These are phyloP conservation scores for Cyberlindnera japonica DNA, from an alignment of 805 yeast species.

Conservation along the genomic window DNA sequence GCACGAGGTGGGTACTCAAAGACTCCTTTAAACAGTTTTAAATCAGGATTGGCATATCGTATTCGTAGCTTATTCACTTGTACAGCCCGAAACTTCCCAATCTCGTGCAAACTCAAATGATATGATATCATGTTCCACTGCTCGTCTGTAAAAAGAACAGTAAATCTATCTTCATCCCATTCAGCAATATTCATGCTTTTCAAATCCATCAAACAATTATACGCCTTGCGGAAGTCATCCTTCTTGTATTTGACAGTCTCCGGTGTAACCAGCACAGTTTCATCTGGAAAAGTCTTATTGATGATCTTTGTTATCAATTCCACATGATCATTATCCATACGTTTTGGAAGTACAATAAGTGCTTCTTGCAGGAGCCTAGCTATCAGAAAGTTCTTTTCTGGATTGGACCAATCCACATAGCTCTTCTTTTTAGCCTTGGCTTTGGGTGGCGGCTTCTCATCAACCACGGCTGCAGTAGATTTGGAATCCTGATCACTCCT, in stretches of 20 bases:
- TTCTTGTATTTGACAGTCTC: conserved; percentile 10
- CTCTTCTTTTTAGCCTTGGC: conserved; percentile 2
- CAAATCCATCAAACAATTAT: conserved; percentile 9
- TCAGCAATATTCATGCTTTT: conserved; percentile 8
- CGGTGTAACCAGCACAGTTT: not conserved
- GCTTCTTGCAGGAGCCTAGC: conserved; percentile 8
- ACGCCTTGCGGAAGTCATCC: conserved; percentile 10
- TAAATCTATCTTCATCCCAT: conserved; percentile 12
- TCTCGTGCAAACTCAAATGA: not conserved
- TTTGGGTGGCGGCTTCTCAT: too few species aligned
- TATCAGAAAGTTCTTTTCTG: conserved; percentile 9
- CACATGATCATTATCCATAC: not conserved
- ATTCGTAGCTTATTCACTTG: conserved; percentile 5
- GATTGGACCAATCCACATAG: conserved; percentile 9
- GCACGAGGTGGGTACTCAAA: conserved; percentile 1
- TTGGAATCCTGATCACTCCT: too few species aligned
- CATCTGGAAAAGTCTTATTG: conserved; percentile 9
- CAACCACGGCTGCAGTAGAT: too few species aligned
- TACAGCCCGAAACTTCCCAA: conserved; percentile 1
- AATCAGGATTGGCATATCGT: conserved; percentile 9
- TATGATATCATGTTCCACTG: conserved; percentile 13
- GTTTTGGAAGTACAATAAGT: not conserved
- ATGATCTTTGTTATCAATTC: conserved; percentile 5
- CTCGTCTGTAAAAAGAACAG: conserved; percentile 2
- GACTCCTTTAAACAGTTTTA: conserved; percentile 11